Base-by-base conservation (phyloP, 768 basidiomycete genomes). In the Lyophyllum decastes region DNA sequence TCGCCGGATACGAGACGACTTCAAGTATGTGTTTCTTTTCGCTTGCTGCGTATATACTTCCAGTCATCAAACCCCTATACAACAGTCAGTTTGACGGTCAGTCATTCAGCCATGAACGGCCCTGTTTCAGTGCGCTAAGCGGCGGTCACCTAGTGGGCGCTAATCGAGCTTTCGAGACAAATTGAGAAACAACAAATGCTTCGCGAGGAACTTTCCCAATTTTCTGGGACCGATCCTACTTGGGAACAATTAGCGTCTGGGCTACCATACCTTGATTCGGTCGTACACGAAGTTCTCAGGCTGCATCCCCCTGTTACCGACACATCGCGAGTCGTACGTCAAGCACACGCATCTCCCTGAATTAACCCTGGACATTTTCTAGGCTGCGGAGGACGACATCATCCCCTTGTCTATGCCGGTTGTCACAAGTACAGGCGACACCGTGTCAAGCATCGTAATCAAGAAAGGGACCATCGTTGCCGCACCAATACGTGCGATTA, bases 381-480 rank as follows among this genome's bases (percentile, higher is more conserved):
- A 84, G 77, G 79, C 82, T 0, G 64, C 69, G 0, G 69, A 77
- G 55, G 86, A 89, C 63, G 82, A 86, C 55, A 66, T 85, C 1
- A 76, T 90, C 12, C 87, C 86, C 0, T 74, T 89, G n/a, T 74
- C 73, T 11, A 63, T 66, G 1, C 84, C 85, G 4, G 63, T 87
- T n/a, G 67, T 62, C 11, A 80, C 79, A 0, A 60, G 68, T 0
- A 67, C 78, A 0, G 84, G 84, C 0, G 64, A 73, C 43, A 59
- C 64, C 0, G 71, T 81, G 16, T 66, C 72, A 22, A 72, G 69
- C 17, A 68, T 88, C 49, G 45, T 72, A 5, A 68, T 88, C 35
- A 71, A 75, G 19, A 82, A 81, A 58, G 85, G 81, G 2, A 80
- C 79, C 0, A 55, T 63, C 1, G 56, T 89, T 26, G 57, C 72